A percentile compares a stretch with the other conserved stretches of the same genome.
Evolutionary conservation across 2,329 filamentous ascomycete genomes (phyloP).

Genomic region (Trichophyton mentagrophytes): DNA sequence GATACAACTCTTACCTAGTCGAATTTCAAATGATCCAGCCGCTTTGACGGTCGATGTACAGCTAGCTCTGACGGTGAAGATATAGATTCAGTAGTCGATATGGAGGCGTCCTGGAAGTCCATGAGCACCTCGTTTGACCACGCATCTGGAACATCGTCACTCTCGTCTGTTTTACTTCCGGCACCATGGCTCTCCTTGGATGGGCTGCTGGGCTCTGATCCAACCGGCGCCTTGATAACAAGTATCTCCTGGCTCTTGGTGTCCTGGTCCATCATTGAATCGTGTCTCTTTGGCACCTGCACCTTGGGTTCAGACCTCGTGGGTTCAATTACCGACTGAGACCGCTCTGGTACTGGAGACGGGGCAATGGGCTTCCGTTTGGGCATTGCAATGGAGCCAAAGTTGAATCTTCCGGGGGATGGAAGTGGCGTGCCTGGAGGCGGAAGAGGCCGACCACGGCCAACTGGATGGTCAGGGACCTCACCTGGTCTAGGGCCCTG

Average conservation of each 20-base stretch:
- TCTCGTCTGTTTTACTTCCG: not conserved
- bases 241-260: slow-evolving; percentile 41
- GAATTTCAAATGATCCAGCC: not conserved
- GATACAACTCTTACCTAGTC: not conserved
- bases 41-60: not conserved
- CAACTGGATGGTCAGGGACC: slow-evolving; percentile 58
- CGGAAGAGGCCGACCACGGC: slow-evolving; percentile 67
- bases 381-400: slow-evolving; percentile 45
- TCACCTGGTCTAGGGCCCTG: slow-evolving; percentile 24
- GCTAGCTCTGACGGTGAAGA: not conserved
- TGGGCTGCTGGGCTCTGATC: slow-evolving; percentile 34
- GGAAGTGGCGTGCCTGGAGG: slow-evolving; percentile 71
- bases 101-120: not conserved
- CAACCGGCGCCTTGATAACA: slow-evolving; percentile 52
- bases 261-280: slow-evolving; percentile 22
- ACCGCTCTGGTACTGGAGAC: slow-evolving; percentile 23
- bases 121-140: slow-evolving; percentile 2
- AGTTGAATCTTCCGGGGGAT: slow-evolving; percentile 45
- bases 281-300: slow-evolving; percentile 38
- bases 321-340: slow-evolving; percentile 21
- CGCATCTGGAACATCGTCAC: not conserved
- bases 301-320: slow-evolving; percentile 32
- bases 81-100: not conserved
- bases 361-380: slow-evolving; percentile 52
- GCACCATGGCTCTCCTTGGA: not conserved